Evolutionary conservation across 2,329 filamentous ascomycete species (phyloP), one percentile per base, ranked within the genome.

Genomic region (Knufia fluminis): DNA sequence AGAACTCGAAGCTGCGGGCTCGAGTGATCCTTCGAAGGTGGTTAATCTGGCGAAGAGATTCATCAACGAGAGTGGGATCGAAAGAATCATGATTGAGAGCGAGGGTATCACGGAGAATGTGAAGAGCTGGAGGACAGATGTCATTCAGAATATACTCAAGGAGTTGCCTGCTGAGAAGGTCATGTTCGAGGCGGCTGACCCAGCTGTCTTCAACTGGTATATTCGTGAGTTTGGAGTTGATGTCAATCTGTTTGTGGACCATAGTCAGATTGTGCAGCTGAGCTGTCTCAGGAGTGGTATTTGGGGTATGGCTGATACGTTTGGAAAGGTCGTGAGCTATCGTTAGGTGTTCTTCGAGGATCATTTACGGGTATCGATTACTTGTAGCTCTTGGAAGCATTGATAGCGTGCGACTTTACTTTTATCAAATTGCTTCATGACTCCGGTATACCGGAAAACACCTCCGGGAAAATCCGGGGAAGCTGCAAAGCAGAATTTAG

Each of bases 91-190:
- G 75, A 75, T 78, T 48, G 74, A 79, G 58, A 77, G 73, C n/a
- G 75, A 78, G 61, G 75, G 75, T 0, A 78, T 79, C 54, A 78
- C 75, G 0, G 75, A 78, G 64, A 78, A 78, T 46, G 74, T 78
- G 4, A 65, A 62, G 46, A 66, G 61, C 7, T 78, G 76, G 76
- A 64, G 73, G 49, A 78, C 73, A 2, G 75, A 78, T 55, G 74
- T 78, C 2, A 74, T 78, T 14, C 73, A 74, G 35, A 60, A 61
- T 23, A 75, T 78, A 38, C 64, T 78, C 61, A 68, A 70, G 46
- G 73, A 77, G 42, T 50, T 78, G 17, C 73, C 74, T 0, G 53
- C 63, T 9, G 74, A 78, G 52, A 72, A 69, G 17, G 72, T 78
- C 50, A 79, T 79, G 75, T 78, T 79, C 56, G 75, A 79, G 60